Base-by-base conservation (phyloP, 2,329 filamentous ascomycete genomes). In the Gnomoniopsis sp. region DNA sequence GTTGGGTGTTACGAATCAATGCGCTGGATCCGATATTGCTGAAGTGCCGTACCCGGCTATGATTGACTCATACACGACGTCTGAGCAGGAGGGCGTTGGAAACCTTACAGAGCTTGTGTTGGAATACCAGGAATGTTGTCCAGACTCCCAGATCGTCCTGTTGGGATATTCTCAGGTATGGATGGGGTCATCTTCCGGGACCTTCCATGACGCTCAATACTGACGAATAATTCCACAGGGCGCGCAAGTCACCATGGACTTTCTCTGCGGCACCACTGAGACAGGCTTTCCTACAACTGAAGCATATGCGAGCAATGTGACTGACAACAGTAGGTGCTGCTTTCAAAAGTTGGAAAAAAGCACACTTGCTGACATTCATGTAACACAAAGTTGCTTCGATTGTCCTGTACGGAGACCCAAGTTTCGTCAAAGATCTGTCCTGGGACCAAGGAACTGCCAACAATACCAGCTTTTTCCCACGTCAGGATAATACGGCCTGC, bases 341-440 rank as follows among this genome's bases (percentile, higher is more conserved):
- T 11, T 33, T 7, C 30, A 4, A 0, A 15, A 4, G 15, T 15
- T 0, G 14, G 3, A 15, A 8, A 30, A 23, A 34, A 21, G 11
- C 7, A 15, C 15, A 7, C 30, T 34, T 30, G 19, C 63, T 69
- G 57, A 65, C 50, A 26, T 46, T 19, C 4, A 7, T 12, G n/a
- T 53, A n/a, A n/a, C n/a, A n/a, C n/a, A n/a, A n/a, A 77, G 75
- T 78, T 43, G 71, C 75, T 56, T 75, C 74, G 26, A 67, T 75
- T 59, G 63, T 74, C 48, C 62, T 75, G 53, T 75, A 76, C 53
- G 75, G 75, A 49, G 75, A 78, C 66, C 75, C 75, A 21, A 72
- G 47, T 14, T 57, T 57, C n/a, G 55, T 57, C 4, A 46, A 46
- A 19, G 38, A 14, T 15, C 55, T 51, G 22, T 11, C 55, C 6